phyloP scores from a whole-genome alignment of 495 filamentous ascomycete species.

The Symbiotaphrina buchneri region DNA sequence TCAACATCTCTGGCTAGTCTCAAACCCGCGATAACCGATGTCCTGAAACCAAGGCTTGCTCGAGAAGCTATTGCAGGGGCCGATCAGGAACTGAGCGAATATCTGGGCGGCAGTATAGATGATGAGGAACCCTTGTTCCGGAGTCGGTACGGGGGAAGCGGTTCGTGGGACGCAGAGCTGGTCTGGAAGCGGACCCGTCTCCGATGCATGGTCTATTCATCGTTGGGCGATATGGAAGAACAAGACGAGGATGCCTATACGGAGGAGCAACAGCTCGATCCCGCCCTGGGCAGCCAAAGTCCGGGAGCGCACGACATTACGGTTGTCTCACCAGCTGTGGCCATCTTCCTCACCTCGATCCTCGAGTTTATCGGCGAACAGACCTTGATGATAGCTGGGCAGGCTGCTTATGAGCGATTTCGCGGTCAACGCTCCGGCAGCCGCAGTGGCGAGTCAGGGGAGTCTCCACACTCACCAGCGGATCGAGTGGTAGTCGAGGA shows the following conservation, averaged over 20 bases:
- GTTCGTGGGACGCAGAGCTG: constrained; percentile 63
- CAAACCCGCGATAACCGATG: constrained; percentile 64
- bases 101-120: constrained; percentile 51
- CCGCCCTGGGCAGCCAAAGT: constrained; percentile 17
- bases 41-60: constrained; percentile 72
- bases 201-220: constrained; percentile 94
- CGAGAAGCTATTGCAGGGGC: constrained; percentile 71
- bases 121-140: constrained; percentile 39
- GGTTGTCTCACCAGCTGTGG: constrained; percentile 72
- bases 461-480: constrained; percentile 17
- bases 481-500: constrained; percentile 69
- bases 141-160: constrained; percentile 24
- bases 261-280: constrained; percentile 26
- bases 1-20: constrained; percentile 62
- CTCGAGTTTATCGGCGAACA: constrained; percentile 90
- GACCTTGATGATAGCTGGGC: constrained; percentile 64
- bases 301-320: constrained; percentile 34
- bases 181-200: constrained; percentile 84
- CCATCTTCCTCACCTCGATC: constrained; percentile 88
- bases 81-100: constrained; percentile 77
- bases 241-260: constrained; percentile 84
- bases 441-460: constrained; percentile 19
- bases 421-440: too few relatives aligned
- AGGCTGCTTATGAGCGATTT: constrained; percentile 61
- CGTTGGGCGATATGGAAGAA: constrained; percentile 90